Evolutionary conservation across 352 stramenopile genomes (phyloP), one percentile per base, ranked within the genome.

Genomic region (Phytophthora colocasiae): DNA sequence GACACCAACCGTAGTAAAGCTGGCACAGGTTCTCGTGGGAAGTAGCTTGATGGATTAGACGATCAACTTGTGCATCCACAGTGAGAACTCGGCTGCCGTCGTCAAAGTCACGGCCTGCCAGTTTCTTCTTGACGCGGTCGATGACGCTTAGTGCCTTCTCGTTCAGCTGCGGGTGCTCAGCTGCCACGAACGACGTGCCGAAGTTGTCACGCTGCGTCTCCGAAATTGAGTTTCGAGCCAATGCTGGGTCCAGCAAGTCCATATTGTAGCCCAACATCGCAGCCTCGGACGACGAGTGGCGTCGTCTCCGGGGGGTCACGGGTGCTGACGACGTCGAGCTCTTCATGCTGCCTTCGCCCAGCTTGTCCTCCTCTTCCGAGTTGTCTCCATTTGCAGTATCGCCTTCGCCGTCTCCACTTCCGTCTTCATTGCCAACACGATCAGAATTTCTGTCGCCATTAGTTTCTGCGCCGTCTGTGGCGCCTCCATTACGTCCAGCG

Each of bases 11-110:
- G 71, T 99, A 98, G 73, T 99, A 99, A 14, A 98, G 77, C 71
- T 99, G 97, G 65, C 96, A 99, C 17, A 99, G 80, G 84, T 99
- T 99, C 69, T 99, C 97, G 59, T 98, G 96, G 10, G 95, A 99
- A 1, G 98, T 99, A 40, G 98, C 98, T 75, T 99, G 97, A 46
- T 97, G 79, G 76, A 99, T 99, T 51, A 99, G 87, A 3, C 95
- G 88, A 69, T 99, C 96, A 0, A 99, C 98, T 80, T 99, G 98
- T 17, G 85, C 85, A 32, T 92, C 80, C 34, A 96, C 87, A 3
- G 71, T 91, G 14, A 96, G 79, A 46, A 93, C 77, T 44, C 90
- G 87, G n/a, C 76, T 72, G 53, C 85, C 88, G 55, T 95, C 78
- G 61, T 95, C 87, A 73, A 99, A 99, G 72, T 99, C 98, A 4